Base-by-base conservation (phyloP, 164 flowering plant genomes). In the Santalum album region DNA sequence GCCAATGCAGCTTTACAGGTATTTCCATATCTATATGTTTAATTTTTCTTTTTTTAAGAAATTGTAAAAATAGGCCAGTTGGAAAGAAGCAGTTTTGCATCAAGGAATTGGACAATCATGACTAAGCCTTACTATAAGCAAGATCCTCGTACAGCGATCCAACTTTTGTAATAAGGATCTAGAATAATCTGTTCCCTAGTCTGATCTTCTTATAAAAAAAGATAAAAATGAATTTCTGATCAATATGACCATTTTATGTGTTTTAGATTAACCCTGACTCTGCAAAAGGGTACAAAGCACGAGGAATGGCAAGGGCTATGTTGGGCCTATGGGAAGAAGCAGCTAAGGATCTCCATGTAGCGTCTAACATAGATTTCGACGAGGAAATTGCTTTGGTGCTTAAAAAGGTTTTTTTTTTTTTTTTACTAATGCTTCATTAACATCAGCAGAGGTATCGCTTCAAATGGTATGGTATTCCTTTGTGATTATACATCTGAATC, bases 1-100 rank as follows among this genome's bases (percentile, higher is more conserved):
- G 69, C 74, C 52, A 55, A 74, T 52, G 61, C 68, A 22, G 75
- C 75, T 62, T 58, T 74, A 51, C 53, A 70, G 75, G 78, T 70
- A 12, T 14, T 51, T 49, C 26, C 9, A 9, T 14, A 16, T 11
- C 16, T 15, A 38, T 38, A 1, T 15, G 3, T 38, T 38, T 38
- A 9, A 9, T 36, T 9, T 38, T 38, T 38, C 42, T 16, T 38
- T 3, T 38, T 12, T 29, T 29, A n/a, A n/a, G n/a, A n/a, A n/a
- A n/a, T n/a, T n/a, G n/a, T n/a, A n/a, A n/a, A n/a, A n/a, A n/a
- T n/a, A n/a, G n/a, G n/a, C n/a, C n/a, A n/a, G n/a, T n/a, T n/a
- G n/a, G n/a, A n/a, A n/a, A n/a, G n/a, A n/a, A n/a, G n/a, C n/a
- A n/a, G n/a, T n/a, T n/a, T n/a, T n/a, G n/a, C n/a, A n/a, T n/a